Evolutionary conservation across 768 basidiomycete genomes (phyloP), one percentile per base, ranked within the genome.

Genomic region (Rhodocollybia butyracea): DNA sequence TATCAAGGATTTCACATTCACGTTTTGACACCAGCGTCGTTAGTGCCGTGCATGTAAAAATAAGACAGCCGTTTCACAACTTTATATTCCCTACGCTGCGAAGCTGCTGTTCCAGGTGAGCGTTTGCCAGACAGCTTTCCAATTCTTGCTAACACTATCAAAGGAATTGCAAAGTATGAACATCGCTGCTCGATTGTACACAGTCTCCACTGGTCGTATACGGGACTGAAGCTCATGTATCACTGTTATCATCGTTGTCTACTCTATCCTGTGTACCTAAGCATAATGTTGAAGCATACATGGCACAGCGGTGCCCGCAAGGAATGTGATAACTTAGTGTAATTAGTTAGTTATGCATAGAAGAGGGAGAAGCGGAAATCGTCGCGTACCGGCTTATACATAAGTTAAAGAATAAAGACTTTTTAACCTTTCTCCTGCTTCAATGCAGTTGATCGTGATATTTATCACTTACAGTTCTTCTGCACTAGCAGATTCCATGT

Each of bases 131-230:
- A 46, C 48, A 19, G 40, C 29, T 36, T 19, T 34, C 27, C 27
- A 4, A 50, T 40, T 39, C 24, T 58, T 24, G 38, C 38, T 38
- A 46, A 42, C 32, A 52, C 47, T 59, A 51, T 29, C 63, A 91
- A n/a, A n/a, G 88, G 93, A 97, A 78, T 71, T 96, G 67, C 92
- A 95, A 79, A 91, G 91, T 59, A 95, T 95, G 94, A 94, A 94
- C 69, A 92, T 94, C 59, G 92, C 92, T 54, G 86, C 91, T 54
- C 85, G 94, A 46, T 72, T 92, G 52, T 94, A 92, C 69, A 89
- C 91, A 7, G 86, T 89, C 31, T 93, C 91, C 31, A 88, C 91
- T 31, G 91, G 91, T 57, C 88, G 91, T 58, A 90, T 91, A 60
- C 76, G 91, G 63, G 91, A 92, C 69, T 80, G 70, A 72, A 60